Evolutionary conservation across 2,329 filamentous ascomycete species (phyloP).

Genomic region (Lojkania enalia): DNA sequence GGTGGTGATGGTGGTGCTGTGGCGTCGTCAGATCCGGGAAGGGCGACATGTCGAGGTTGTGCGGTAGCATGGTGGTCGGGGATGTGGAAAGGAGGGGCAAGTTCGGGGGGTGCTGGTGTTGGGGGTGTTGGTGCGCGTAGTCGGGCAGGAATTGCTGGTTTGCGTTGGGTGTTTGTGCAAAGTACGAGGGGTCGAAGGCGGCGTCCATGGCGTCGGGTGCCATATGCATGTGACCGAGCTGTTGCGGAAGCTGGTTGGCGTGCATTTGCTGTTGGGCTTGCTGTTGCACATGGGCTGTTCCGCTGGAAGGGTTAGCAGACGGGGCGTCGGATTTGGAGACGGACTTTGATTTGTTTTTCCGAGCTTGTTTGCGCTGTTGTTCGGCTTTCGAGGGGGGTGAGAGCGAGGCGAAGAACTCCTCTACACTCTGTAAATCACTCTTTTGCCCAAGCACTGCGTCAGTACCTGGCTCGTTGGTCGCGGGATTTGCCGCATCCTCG

Average conservation of each 20-base stretch:
- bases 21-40: conserved; percentile 38
- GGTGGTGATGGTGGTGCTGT: too few relatives aligned
- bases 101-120: conserved; percentile 33
- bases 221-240: conserved; percentile 34
- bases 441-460: conserved; percentile 89
- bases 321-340: conserved; percentile 33
- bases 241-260: conserved; percentile 32
- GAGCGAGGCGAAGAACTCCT: conserved; percentile 87
- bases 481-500: conserved; percentile 69
- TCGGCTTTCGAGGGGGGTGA: conserved; percentile 61
- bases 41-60: conserved; percentile 38
- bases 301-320: conserved; percentile 28
- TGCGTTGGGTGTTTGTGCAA: conserved; percentile 26
- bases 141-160: conserved; percentile 48
- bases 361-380: conserved; percentile 56
- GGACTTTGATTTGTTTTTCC: conserved; percentile 44
- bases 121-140: conserved; percentile 52
- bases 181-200: conserved; percentile 38
- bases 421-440: conserved; percentile 86
- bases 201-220: conserved; percentile 33
- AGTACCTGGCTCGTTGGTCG: conserved; percentile 76
- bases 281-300: conserved; percentile 21
- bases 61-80: conserved; percentile 31
- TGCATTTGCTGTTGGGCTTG: conserved; percentile 26
- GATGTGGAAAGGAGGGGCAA: conserved; percentile 46